Evolutionary conservation across 352 stramenopile species (phyloP).

Genomic region (Globisporangium abappressorium): DNA sequence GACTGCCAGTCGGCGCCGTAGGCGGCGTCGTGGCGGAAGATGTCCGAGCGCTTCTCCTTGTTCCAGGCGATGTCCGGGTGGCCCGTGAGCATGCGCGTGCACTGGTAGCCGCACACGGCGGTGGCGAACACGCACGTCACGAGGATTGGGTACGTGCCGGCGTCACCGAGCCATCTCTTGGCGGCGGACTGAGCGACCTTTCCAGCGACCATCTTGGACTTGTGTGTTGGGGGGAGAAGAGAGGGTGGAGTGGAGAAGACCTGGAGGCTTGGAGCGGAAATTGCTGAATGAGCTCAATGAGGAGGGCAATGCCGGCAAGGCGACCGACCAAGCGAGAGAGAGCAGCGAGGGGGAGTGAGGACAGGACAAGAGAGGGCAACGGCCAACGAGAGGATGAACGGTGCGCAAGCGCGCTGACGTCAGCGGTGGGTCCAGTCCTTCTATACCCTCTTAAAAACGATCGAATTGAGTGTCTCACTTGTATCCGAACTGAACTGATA

Average conservation of each 20-base stretch:
- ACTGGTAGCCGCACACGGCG: slow-evolving; percentile 69
- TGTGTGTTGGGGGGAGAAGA: slow-evolving; percentile 6
- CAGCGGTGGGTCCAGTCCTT: background rate
- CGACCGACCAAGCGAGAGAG: background rate
- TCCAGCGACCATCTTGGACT: slow-evolving; percentile 48
- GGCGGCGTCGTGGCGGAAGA: slow-evolving; percentile 66
- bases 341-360: background rate
- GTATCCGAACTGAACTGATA: background rate
- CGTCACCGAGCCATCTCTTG: slow-evolving; percentile 76
- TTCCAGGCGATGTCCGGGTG: slow-evolving; percentile 78
- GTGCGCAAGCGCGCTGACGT: slow-evolving; percentile 17
- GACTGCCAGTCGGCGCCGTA: slow-evolving; percentile 66
- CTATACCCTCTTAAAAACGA: slow-evolving; percentile 2
- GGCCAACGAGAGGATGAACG: slow-evolving; percentile 6
- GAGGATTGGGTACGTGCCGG: slow-evolving; percentile 74
- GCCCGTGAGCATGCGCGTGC: slow-evolving; percentile 60
- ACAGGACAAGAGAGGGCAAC: background rate
- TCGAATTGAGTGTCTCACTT: background rate
- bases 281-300: slow-evolving; percentile 56
- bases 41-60: slow-evolving; percentile 74
- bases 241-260: slow-evolving; percentile 10
- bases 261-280: slow-evolving; percentile 37
- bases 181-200: slow-evolving; percentile 45
- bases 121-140: slow-evolving; percentile 63
- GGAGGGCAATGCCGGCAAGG: background rate